Base-by-base conservation (phyloP, 2,329 filamentous ascomycete species). In the Elsinoe perseae region DNA sequence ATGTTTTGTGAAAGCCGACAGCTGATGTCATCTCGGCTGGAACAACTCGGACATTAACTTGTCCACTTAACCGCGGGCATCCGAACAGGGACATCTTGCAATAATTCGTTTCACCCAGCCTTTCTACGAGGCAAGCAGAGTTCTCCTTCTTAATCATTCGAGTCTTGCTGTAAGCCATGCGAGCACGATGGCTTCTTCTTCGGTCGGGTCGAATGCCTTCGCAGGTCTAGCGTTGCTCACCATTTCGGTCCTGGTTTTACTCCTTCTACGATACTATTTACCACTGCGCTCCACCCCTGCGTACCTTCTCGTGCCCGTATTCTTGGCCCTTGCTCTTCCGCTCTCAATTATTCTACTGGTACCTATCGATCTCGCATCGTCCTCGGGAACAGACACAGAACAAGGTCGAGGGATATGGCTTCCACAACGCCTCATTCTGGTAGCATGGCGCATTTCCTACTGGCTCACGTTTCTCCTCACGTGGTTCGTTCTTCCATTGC, bases 401-500 rank as follows among this genome's bases (percentile, higher is more conserved):
- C 79, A 81, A 14, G 57, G 54, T 50, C 81, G 85, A 63, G 93
- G 91, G 30, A 87, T 98, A 66, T 96, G 91, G 89, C 80, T 98
- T 30, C 86, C 88, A 4, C 78, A 86, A 62, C 76, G 84, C 50
- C 80, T 91, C 25, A 77, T 96, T 50, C 77, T 95, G 65, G 89
- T 96, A 21, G 86, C 86, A 57, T 98, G 93, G 93, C 82, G 92
- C 67, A 92, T 98, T 61, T 86, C 87, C 18, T 98, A 98, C 73
- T 98, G 93, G 93, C 77, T 98, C 56, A 97, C 92, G 0, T 98
- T 98, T 73, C 83, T 85, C 52, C 74, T 98, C 66, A 97, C 92
- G 56, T 98, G 93, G 93, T 82, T 90, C 60, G 89, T 98, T 60
- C 83, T 98, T 32, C 93, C 93, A 12, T 81, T 97, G 52, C 82